Evolutionary conservation across 73 alveolate genomes (phyloP), one percentile per base, ranked within the genome.

Genomic region (Paramecium bursaria): DNA sequence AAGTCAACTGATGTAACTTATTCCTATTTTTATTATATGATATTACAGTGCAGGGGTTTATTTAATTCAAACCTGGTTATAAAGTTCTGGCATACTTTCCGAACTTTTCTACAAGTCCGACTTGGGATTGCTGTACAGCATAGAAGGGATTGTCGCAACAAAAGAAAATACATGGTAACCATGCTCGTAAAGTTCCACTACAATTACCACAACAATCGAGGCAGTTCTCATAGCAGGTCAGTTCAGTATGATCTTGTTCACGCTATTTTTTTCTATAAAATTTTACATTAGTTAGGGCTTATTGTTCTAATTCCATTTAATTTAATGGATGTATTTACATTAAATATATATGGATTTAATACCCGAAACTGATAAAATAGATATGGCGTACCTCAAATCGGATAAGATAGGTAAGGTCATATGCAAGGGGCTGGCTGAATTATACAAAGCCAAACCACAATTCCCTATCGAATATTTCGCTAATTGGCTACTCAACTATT

Each of bases 381-480:
- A 74, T 31, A 74, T 85, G 74, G 87, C 88, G 44, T 92, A 90
- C 51, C 75, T 92, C 21, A 92, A 89, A 75, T 42, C 74, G 27
- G 94, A 90, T 10, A 87, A 61, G 13, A 87, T 92, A n/a, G 95
- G 95, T 11, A 75, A 42, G n/a, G 94, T 92, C 17, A 75, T 92
- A 23, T 48, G 92, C 15, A 88, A 90, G 47, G 99, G 97, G 7
- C 86, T 95, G 61, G 93, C 97, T 13, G 97, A 86, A 29, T 57
- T 95, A 53, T 94, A 94, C 74, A 79, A 85, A 73, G 85, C 47
- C 6, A 77, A 92, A 60, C 99, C 99, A 15, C 85, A 94, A 75
- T 92, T 94, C 86, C 99, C 97, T 4, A 90, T 95, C 14, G 94
- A 95, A 31, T 95, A 86, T 90, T 76, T 95, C 9, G 98, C 97